Conservation (phyloP, 2,329 filamentous ascomycete genomes). For the Xylaria sp. region DNA sequence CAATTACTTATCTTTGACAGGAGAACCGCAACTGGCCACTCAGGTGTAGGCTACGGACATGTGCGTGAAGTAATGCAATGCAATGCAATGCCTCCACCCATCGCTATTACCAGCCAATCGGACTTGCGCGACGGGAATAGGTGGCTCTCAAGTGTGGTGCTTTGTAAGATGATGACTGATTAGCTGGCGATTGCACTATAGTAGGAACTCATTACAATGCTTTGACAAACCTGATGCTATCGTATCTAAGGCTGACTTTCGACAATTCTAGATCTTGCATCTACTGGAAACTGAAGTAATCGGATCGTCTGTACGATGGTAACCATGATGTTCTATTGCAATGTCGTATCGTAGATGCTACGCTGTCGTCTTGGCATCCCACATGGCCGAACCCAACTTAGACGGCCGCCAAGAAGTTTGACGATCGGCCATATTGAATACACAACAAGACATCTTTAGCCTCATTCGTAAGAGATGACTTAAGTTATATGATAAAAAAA, state of each 20-base stretch:
- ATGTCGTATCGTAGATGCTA: not conserved
- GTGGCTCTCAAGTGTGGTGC: constrained; percentile 2
- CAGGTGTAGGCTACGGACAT: not conserved
- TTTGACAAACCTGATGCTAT: constrained; percentile 20
- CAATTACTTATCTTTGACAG: not conserved
- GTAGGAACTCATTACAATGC: constrained; percentile 13
- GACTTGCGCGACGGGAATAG: constrained; percentile 8
- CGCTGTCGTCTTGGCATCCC: constrained; percentile 29
- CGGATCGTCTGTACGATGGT: not conserved
- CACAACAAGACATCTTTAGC: not conserved
- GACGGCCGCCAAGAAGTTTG: constrained; percentile 11
- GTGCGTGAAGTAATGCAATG: constrained; percentile 2
- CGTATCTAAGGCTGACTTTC: not conserved
- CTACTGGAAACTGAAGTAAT: not conserved
- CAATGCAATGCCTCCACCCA: constrained; percentile 9
- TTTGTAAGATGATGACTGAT: constrained; percentile 34
- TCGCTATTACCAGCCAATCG: constrained; percentile 14
- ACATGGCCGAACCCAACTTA: constrained; percentile 15
- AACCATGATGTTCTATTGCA: not conserved
- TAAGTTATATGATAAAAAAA: not conserved
- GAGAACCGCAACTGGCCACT: not conserved
- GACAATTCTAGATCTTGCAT: not conserved
- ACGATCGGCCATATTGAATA: constrained; percentile 1
- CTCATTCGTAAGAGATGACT: constrained; percentile 6
- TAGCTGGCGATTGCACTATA: not conserved